Percentiles rank a stretch among this genome's conserved stretches.
These are phyloP conservation scores for Solanum virginianum DNA, from an alignment of 257 asterid genomes.

Conservation along the genomic window DNA sequence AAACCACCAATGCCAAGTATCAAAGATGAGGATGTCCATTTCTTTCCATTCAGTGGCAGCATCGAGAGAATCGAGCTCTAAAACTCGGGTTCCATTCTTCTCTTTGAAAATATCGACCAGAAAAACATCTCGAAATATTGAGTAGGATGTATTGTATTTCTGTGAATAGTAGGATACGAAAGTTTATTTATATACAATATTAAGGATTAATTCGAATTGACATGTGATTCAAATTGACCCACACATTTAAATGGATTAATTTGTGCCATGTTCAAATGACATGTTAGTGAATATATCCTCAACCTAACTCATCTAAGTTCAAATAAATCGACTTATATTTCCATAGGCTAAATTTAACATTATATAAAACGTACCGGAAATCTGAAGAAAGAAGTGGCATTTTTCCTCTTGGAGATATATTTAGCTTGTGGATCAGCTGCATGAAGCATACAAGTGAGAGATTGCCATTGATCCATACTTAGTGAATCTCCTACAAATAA, in stretches of 20 bases:
- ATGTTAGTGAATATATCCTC: too few species aligned
- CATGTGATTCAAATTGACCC: too few species aligned
- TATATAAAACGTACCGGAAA: conserved; percentile 3
- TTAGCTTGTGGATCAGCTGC: conserved; percentile 1
- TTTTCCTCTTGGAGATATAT: not conserved
- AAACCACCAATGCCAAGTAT: conserved; percentile 35
- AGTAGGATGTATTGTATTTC: conserved; percentile 1
- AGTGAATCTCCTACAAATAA: conserved; percentile 32
- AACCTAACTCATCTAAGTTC: not conserved
- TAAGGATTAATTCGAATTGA: too few species aligned
- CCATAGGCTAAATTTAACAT: not conserved
- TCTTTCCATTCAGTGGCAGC: conserved; percentile 1
- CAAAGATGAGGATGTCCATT: conserved; percentile 12
- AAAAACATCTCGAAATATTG: conserved; percentile 4
- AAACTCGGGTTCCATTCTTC: not conserved
- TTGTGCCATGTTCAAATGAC: too few species aligned
- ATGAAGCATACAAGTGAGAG: conserved; percentile 28
- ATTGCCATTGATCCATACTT: conserved; percentile 27
- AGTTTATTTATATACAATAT: not conserved
- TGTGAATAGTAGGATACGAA: not conserved
- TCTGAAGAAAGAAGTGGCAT: conserved; percentile 5
- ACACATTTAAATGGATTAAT: too few species aligned
- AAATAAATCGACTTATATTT: not conserved
- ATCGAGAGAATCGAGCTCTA: conserved; percentile 8
- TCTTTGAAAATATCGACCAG: conserved; percentile 6